Base-by-base conservation (phyloP, 2,329 filamentous ascomycete genomes). In the Septoria petroselini region DNA sequence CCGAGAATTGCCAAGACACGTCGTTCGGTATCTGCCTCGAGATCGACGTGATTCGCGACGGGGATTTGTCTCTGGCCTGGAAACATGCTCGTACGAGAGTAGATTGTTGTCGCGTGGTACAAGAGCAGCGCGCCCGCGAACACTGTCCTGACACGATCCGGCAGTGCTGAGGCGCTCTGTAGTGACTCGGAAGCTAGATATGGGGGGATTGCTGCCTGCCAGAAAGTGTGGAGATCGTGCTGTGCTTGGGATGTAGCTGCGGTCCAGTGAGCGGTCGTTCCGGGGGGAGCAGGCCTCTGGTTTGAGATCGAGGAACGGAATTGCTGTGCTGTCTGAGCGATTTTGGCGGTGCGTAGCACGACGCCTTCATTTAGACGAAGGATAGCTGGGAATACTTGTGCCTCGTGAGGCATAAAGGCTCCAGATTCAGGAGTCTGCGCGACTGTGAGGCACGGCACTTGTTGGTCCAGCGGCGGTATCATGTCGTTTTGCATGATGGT, bases 1-100 rank as follows among this genome's bases (percentile, higher is more conserved):
- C 71, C 66, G 1, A 79, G 61, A 39, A 80, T 76, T 33, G 72
- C 67, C 8, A 64, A 59, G 14, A 70, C 69, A 27, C 75, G 75
- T 31, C 70, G 65, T 11, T 70, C 68, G 34, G 78, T 72, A 53
- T 78, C 72, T 18, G 64, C 55, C 27, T 70, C 62, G 15, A 69
- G 62, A 12, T 58, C 51, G 27, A 42, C 23, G 14, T 58, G 54
- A 21, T 67, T 62, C 12, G 68, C 65, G 7, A 64, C 66, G 1
- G 66, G 69, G 17, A 74, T 68, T 7, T 70, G 57, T 2, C 70
- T 62, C 62, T 81, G 78, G 3, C 68, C 65, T 2, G 72, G 70
- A 68, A 73, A 79, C 71, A 81, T 75, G 57, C 72, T 76, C 4
- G 75, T 78, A 48, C 75, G 73, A n/a, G 73, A 72, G 59, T 78